These are phyloP conservation scores for Blastobotrys buckinghamii DNA, from an alignment of 1,139 yeast genomes.

Conservation along the genomic window DNA sequence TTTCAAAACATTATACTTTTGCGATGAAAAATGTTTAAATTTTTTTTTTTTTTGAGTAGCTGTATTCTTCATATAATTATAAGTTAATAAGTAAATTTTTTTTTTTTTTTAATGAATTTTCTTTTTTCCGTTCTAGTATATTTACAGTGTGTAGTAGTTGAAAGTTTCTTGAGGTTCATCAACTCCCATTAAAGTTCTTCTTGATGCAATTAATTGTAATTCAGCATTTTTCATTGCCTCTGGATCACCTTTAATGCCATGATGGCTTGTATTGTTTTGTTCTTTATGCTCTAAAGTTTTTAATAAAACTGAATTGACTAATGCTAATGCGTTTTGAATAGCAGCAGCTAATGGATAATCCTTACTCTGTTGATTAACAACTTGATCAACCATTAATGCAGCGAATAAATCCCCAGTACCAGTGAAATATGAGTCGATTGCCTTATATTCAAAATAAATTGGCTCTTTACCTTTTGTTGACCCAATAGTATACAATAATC, in stretches of 20 bases:
- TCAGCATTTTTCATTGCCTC: slow-evolving; percentile 27
- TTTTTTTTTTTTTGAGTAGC: not conserved
- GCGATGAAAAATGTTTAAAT: not conserved
- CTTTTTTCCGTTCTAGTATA: not conserved
- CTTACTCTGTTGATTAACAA: not conserved
- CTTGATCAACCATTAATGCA: slow-evolving; percentile 58
- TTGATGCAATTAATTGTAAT: slow-evolving; percentile 24
- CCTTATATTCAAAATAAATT: slow-evolving; percentile 45
- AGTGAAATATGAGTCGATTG: slow-evolving; percentile 68
- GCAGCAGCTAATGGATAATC: slow-evolving; percentile 18
- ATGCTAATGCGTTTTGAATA: slow-evolving; percentile 23
- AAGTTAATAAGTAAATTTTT: too few relatives aligned
- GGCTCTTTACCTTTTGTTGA: slow-evolving; percentile 17
- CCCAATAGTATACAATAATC: slow-evolving; percentile 40
- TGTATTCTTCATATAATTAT: not conserved
- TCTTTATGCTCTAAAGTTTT: slow-evolving; percentile 21
- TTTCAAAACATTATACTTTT: too few relatives aligned
- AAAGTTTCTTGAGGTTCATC: not conserved
- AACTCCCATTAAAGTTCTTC: slow-evolving; percentile 17
- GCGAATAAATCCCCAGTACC: slow-evolving; percentile 94
- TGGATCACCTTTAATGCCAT: slow-evolving; percentile 25
- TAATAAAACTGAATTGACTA: slow-evolving; percentile 25
- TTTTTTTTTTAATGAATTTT: not conserved
- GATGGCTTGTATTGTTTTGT: slow-evolving; percentile 14
- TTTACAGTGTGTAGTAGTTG: not conserved